Evolutionary conservation across 225 moss, liverwort and hornwort genomes (phyloP), one percentile per base, ranked within the genome.

Genomic region (Climacium dendroides): DNA sequence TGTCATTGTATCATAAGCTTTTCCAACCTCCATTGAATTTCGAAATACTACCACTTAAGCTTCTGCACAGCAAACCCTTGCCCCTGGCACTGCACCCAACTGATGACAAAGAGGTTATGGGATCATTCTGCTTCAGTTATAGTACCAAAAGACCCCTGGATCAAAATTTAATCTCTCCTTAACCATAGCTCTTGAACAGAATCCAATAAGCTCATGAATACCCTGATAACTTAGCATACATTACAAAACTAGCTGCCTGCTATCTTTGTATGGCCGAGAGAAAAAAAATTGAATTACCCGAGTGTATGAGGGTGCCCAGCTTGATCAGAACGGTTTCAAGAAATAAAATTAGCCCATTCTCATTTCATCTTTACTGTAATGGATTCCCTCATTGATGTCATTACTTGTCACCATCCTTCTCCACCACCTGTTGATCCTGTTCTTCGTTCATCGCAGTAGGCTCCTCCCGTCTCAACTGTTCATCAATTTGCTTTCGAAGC

Each of bases 401-500:
- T 61, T 82, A 80, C 64, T 86, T 91, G 76, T 91, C 87, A 43
- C 71, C 57, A 80, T 93, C 90, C 76, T 93, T 88, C 73, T 95
- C 95, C 58, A 89, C 74, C 59, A 91, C 92, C 72, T 70, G 79
- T 64, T 89, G 83, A 69, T 87, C 91, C 32, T 83, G 86, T 75
- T 92, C 94, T 64, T 93, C 92, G 52, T 94, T 93, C 83, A 90
- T 86, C 85, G 91, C 63, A 60, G 84, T 91, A 35, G 71, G 78
- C 80, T 89, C 89, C 77, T 94, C 94, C 74, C 85, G 90, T 75
- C 83, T 93, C 41, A 85, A 85, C 65, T 93, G 94, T 15, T 75
- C 90, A 47, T 91, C 94, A 48, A 89, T 86, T 88, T 92, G 93
- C 84, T 94, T 95, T 39, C 91, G 92, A 83, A 95, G 92, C 79